A percentile compares a stretch with the other conserved stretches of the same genome.
Evolutionary conservation across 164 flowering plant species (phyloP).

Genomic region (Sedum album): DNA sequence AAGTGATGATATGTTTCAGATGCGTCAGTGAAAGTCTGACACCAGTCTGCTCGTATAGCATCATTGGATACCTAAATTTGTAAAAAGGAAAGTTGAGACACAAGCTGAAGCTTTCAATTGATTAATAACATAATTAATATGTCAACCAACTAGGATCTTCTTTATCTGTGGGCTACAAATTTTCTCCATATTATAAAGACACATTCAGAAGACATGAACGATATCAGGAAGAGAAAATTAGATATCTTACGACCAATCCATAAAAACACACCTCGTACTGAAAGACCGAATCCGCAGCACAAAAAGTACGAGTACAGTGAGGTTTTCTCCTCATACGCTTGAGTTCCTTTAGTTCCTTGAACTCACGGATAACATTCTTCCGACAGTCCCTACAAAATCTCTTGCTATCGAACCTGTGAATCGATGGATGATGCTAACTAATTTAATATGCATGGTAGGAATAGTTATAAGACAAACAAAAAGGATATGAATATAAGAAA

Average conservation of each 20-base stretch:
- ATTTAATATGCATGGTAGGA: neutral
- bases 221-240: too few species aligned
- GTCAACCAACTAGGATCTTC: neutral
- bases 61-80: conserved; percentile 61
- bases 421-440: conserved; percentile 17
- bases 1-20: conserved; percentile 78
- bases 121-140: neutral
- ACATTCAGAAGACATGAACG: neutral
- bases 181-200: neutral
- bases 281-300: conserved; percentile 87
- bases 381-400: conserved; percentile 99
- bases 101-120: neutral
- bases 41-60: conserved; percentile 81
- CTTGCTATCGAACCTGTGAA: conserved; percentile 94
- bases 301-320: conserved; percentile 85
- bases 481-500: neutral
- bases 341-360: conserved; percentile 95
- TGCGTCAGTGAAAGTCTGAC: conserved; percentile 63
- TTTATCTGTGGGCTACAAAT: neutral
- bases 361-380: conserved; percentile 93
- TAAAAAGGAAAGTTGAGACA: neutral
- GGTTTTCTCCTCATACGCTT: conserved; percentile 84
- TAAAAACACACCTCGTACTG: conserved; percentile 70
- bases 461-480: neutral
- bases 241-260: conserved; percentile 6